Conservation (phyloP, 139 green algal species). For the Ettlia oleoabundans region DNA sequence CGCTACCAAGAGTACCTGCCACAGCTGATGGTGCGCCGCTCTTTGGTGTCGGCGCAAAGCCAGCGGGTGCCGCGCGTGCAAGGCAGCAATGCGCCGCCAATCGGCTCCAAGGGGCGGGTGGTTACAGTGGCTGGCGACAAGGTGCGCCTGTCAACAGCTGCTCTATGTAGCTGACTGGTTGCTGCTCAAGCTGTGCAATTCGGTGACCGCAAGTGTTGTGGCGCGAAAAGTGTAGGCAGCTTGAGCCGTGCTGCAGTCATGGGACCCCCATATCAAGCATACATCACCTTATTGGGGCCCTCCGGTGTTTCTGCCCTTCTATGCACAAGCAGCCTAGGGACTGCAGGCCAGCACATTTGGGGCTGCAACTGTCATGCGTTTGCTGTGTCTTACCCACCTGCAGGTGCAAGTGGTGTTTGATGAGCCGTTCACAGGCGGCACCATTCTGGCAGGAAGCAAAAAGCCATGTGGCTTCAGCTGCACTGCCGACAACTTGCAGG, state of each 20-base stretch:
- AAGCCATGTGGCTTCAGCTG: conserved; percentile 24
- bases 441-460: background rate
- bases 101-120: conserved; percentile 34
- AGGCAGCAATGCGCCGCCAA: background rate
- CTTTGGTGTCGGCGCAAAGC: conserved; percentile 3
- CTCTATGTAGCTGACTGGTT: too few species aligned
- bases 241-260: too few species aligned
- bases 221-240: too few species aligned
- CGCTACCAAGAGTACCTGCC: conserved; percentile 26
- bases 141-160: too few species aligned
- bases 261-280: too few species aligned
- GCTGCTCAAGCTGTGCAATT: background rate
- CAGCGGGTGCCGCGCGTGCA: conserved; percentile 10
- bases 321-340: too few species aligned
- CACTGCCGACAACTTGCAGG: background rate
- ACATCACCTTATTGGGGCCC: too few species aligned
- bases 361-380: background rate
- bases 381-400: background rate
- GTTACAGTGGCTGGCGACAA: background rate
- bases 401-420: conserved; percentile 36
- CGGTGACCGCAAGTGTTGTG: too few species aligned
- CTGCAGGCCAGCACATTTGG: too few species aligned
- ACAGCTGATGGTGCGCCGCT: conserved; percentile 30
- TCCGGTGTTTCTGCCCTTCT: too few species aligned
- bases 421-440: conserved; percentile 22